A percentile compares a stretch with the other conserved stretches of the same genome.
These are phyloP conservation scores for Kwoniella sp. DNA, from an alignment of 768 basidiomycete genomes.

Conservation along the genomic window DNA sequence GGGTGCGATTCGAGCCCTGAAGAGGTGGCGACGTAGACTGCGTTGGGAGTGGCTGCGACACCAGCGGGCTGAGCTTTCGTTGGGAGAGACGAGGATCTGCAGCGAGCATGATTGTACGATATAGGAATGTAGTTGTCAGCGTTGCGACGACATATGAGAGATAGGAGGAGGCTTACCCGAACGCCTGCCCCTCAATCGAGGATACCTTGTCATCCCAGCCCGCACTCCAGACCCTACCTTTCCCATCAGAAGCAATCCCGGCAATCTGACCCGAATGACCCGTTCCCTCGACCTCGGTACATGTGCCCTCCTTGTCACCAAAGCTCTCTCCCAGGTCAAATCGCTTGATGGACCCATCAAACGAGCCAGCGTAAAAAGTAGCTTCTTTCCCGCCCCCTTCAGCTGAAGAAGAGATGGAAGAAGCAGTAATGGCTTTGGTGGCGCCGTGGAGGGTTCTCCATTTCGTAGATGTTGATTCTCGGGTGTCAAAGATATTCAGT, in stretches of 20 bases:
- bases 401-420: slow-evolving; percentile 21
- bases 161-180: no score
- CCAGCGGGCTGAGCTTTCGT: slow-evolving; percentile 51
- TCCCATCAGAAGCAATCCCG: slow-evolving; percentile 61
- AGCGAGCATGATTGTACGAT: neutral
- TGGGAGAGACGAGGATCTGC: slow-evolving; percentile 39
- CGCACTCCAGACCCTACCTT: slow-evolving; percentile 66
- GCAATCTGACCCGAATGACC: slow-evolving; percentile 73
- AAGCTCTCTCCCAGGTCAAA: slow-evolving; percentile 57
- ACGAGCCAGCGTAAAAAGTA: slow-evolving; percentile 81
- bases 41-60: slow-evolving; percentile 40
- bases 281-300: slow-evolving; percentile 61
- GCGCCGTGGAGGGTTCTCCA: slow-evolving; percentile 65
- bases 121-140: slow-evolving; percentile 13
- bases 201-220: slow-evolving; percentile 73
- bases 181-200: slow-evolving; percentile 31
- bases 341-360: slow-evolving; percentile 59
- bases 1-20: slow-evolving; percentile 48
- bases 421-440: slow-evolving; percentile 75
- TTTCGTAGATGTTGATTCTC: slow-evolving; percentile 65
- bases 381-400: slow-evolving; percentile 29
- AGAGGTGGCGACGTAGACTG: slow-evolving; percentile 41
- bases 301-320: slow-evolving; percentile 53
- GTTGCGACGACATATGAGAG: no score
- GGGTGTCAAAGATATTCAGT: slow-evolving; percentile 78